Evolutionary conservation across 176 grass and related monocot species (phyloP).

Genomic region (Oryza rufipogon): DNA sequence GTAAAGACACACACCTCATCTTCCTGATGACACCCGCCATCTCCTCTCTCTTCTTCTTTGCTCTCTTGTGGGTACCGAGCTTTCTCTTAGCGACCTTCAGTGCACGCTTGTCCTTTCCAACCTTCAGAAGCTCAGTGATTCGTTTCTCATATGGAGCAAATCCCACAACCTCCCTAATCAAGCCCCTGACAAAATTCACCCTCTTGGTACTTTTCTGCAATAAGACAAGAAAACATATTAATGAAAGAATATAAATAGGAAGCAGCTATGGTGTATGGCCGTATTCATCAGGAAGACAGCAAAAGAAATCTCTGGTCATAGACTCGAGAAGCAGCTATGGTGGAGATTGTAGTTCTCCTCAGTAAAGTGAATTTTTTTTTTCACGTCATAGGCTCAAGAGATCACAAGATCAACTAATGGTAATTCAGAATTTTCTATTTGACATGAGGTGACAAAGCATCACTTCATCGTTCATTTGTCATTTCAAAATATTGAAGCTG

Average conservation of each 20-base stretch:
- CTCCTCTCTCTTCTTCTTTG: conserved; percentile 78
- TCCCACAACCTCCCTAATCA: conserved; percentile 69
- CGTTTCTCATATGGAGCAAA: conserved; percentile 64
- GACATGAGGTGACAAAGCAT: not conserved
- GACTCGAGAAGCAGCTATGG: not conserved
- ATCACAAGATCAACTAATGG: not conserved
- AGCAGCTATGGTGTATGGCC: not conserved
- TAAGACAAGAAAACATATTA: not conserved
- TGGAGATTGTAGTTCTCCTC: not conserved
- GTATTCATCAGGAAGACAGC: not conserved
- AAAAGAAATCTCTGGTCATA: not conserved
- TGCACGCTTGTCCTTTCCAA: conserved; percentile 68
- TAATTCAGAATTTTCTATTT: not conserved
- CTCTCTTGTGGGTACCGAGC: conserved; percentile 75
- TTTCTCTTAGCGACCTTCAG: conserved; percentile 65
- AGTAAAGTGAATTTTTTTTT: not conserved
- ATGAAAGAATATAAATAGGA: not conserved
- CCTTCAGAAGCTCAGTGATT: conserved; percentile 75
- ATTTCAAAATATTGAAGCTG: not conserved
- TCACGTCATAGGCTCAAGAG: too few relatives aligned
- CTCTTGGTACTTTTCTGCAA: conserved; percentile 61
- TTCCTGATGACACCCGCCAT: conserved; percentile 65
- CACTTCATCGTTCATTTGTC: not conserved
- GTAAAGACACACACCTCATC: conserved; percentile 40
- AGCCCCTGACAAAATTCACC: conserved; percentile 48